Evolutionary conservation across 2,329 filamentous ascomycete genomes (phyloP).

Genomic region (Metarhizium album): DNA sequence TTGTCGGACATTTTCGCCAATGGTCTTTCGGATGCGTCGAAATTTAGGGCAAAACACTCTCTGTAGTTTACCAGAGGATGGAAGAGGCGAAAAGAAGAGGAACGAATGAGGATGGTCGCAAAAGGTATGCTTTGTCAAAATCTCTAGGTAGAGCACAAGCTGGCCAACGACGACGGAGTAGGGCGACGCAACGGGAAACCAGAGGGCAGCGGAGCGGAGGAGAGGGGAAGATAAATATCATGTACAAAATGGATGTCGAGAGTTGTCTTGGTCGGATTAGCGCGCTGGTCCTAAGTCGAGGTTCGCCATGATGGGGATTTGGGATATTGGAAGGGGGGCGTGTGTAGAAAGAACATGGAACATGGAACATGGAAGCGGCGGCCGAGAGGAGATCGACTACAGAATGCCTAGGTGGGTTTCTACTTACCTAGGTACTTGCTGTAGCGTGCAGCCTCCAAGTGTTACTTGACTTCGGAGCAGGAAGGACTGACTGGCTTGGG

Average conservation of each 20-base stretch:
- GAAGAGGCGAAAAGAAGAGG: background rate
- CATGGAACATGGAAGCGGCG: too few species aligned
- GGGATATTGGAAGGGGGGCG: background rate
- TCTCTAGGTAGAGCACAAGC: background rate
- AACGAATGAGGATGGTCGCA: background rate
- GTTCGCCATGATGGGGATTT: background rate
- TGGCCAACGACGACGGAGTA: slow-evolving; percentile 2
- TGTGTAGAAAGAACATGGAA: too few species aligned
- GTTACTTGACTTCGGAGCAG: too few species aligned
- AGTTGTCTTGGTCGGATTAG: slow-evolving; percentile 6
- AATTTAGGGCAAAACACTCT: background rate
- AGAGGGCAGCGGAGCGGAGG: too few species aligned
- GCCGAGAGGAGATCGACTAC: background rate
- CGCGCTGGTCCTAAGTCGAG: background rate
- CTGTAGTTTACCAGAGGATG: background rate
- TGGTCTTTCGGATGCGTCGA: background rate
- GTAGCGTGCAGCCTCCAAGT: too few species aligned
- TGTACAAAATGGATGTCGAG: slow-evolving; percentile 5
- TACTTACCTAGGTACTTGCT: too few species aligned
- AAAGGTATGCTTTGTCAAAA: background rate
- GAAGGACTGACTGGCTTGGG: background rate
- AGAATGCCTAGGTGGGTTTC: too few species aligned
- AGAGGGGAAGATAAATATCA: background rate
- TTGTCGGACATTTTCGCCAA: slow-evolving; percentile 28
- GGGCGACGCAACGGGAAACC: background rate